Base-by-base conservation (phyloP, 192 early-diverging fungal genomes). In the Martensiomyces pterosporus region DNA sequence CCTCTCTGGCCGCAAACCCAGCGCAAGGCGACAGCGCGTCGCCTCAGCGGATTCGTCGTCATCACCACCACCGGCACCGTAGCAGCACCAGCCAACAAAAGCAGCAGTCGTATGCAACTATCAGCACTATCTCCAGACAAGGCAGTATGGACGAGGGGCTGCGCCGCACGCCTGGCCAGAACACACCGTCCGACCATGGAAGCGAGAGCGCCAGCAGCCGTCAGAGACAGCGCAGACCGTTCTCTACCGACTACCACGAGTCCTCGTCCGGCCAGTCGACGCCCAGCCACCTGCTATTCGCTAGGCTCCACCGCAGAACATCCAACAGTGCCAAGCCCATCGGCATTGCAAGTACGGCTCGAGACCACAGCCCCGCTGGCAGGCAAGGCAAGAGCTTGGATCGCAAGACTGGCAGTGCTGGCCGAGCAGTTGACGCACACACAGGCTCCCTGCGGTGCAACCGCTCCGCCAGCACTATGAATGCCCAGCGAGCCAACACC, bases 261-360 rank as follows among this genome's bases (percentile, higher is more conserved):
- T 62, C 51, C 1, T 63, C 59, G 2, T 70, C 67, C 0, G 67
- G 67, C 2, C 51, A 45, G n/a, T 70, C 67, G 9, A 63, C 67
- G 9, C 55, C 67, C 18, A 50, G 37, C 14, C 45, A 49, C 15
- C 23, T 48, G 17, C 27, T 57, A 9, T 69, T 62, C 22, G 41
- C 67, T 15, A 37, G 40, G 18, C 24, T 57, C 12, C 59, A 26
- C 14, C 46, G 18, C n/a, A n/a, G n/a, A n/a, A n/a, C n/a, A n/a
- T n/a, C n/a, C n/a, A n/a, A n/a, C n/a, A n/a, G n/a, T n/a, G n/a
- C n/a, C n/a, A n/a, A n/a, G n/a, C n/a, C n/a, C n/a, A n/a, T n/a
- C n/a, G n/a, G n/a, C n/a, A n/a, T n/a, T n/a, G n/a, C n/a, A n/a
- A n/a, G n/a, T n/a, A n/a, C n/a, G n/a, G n/a, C n/a, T n/a, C n/a